Base-by-base conservation (phyloP, 1,284 basidiomycete genomes). In the Cutaneotrichosporon spelunceum region DNA sequence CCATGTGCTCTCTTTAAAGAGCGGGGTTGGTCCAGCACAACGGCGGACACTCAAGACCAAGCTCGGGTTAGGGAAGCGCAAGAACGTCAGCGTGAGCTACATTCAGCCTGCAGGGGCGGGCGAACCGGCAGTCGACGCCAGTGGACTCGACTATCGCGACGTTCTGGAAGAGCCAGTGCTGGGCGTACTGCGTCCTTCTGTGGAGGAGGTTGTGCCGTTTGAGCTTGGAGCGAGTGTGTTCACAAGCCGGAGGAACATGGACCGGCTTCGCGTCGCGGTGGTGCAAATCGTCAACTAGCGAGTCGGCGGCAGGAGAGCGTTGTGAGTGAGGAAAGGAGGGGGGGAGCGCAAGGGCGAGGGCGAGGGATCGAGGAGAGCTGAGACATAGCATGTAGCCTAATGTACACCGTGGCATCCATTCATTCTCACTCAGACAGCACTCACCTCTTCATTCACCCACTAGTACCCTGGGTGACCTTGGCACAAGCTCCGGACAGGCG, bases 131-230 rank as follows among this genome's bases (percentile, higher is more conserved):
- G 73, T 79, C 21, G 78, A 78, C 64, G 47, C 65, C 10, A 65
- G 66, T 2, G 78, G 78, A 13, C 66, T 72, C 58, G 78, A 79
- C 53, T 66, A 56, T 16, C 65, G 78, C 49, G 78, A 79, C 61
- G 69, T 78, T 4, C 63, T 79, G 60, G 78, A 79, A 56, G 71
- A 77, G 55, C 65, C 64, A 10, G 67, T 67, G 53, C 69, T 78
- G 66, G 59, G 62, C 1, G 56, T 61, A 21, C 73, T 78, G 47
- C 61, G 60, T 34, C 76, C 78, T 11, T 67, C 65, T 7, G 66
- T 77, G 16, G 63, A 54, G 13, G 39, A 30, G 11, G 62, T 72
- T 1, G 63, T 75, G 30, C 69, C 73, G 29, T 75, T 79, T 44
- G 76, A 79, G 56, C 69, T 65, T 29, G 78, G 71, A 2, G 60